Conservation (phyloP, 371 early-diverging fungal species). For the Lichtheimia hyalospora region DNA sequence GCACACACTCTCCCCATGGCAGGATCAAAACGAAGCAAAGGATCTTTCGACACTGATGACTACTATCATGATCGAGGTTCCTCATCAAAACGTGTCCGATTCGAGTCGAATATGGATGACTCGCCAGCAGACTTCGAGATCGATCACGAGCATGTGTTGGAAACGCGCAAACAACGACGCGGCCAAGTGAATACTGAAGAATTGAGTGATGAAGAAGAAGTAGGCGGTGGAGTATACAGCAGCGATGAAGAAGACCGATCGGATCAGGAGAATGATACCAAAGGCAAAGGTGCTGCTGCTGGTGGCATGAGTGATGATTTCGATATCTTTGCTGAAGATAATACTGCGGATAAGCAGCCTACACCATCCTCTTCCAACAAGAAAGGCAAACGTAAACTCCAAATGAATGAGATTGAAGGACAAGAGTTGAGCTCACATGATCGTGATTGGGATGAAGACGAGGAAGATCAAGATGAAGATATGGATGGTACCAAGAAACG, state of each 20-base stretch:
- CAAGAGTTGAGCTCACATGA: constrained; percentile 48
- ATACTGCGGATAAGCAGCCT: not conserved
- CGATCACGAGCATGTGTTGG: constrained; percentile 48
- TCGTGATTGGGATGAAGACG: constrained; percentile 43
- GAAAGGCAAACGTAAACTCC: constrained; percentile 25
- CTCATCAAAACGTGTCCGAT: constrained; percentile 39
- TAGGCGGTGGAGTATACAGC: constrained; percentile 48
- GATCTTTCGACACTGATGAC: constrained; percentile 23
- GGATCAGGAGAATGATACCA: constrained; percentile 21
- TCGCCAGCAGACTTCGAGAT: constrained; percentile 38
- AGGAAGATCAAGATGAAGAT: constrained; percentile 46
- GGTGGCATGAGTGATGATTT: constrained; percentile 46
- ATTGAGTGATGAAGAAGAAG: constrained; percentile 57
- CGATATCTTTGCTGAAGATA: constrained; percentile 60
- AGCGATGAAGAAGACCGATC: constrained; percentile 48
- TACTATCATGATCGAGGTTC: constrained; percentile 12
- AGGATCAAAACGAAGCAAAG: constrained; percentile 24
- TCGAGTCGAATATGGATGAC: constrained; percentile 18
- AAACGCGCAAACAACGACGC: constrained; percentile 47
- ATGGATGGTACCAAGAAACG: constrained; percentile 33
- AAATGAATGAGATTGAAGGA: constrained; percentile 52
- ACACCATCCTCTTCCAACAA: constrained; percentile 8
- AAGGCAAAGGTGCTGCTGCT: constrained; percentile 18
- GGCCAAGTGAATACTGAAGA: constrained; percentile 57
- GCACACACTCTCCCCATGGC: constrained; percentile 8